These are phyloP conservation scores for Parasitella parasitica DNA, from an alignment of 371 early-diverging fungal species.

Conservation along the genomic window DNA sequence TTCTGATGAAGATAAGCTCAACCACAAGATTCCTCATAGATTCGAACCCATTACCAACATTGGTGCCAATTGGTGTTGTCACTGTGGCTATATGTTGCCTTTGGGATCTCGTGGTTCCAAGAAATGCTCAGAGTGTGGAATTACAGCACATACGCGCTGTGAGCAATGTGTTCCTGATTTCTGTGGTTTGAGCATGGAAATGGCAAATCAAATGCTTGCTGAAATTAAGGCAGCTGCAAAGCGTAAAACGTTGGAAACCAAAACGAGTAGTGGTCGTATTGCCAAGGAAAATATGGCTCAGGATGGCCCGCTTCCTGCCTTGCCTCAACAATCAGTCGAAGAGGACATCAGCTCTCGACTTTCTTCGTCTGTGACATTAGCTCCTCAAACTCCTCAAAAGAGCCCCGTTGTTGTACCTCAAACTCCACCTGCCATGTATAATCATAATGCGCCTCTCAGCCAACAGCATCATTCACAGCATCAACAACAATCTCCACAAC, in stretches of 20 bases:
- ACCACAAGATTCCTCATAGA: conserved; percentile 93
- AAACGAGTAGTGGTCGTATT: conserved; percentile 6
- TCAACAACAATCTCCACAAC: conserved; percentile 10
- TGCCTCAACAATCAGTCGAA: conserved; percentile 4
- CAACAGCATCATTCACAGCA: conserved; percentile 3
- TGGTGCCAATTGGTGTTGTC: conserved; percentile 93
- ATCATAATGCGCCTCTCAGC: conserved; percentile 1
- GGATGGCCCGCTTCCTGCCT: conserved; percentile 15
- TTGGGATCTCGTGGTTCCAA: conserved; percentile 73
- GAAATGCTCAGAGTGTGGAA: conserved; percentile 74
- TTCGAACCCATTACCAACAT: conserved; percentile 77
- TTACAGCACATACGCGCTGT: conserved; percentile 86
- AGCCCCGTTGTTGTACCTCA: conserved; percentile 29
- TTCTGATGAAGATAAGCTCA: conserved; percentile 64
- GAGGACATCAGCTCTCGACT: conserved; percentile 19
- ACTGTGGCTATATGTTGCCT: conserved; percentile 95
- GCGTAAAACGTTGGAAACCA: conserved; percentile 29
- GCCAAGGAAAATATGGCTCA: conserved; percentile 20
- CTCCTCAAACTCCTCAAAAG: conserved; percentile 19
- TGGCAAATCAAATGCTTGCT: conserved; percentile 79
- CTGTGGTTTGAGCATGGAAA: conserved; percentile 87
- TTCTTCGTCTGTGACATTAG: conserved; percentile 5
- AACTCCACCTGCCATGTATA: conserved; percentile 29
- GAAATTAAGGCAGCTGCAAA: conserved; percentile 70
- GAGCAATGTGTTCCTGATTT: conserved; percentile 85